A percentile compares a stretch with the other conserved stretches of the same genome.
Conservation (phyloP, 495 filamentous ascomycete species). For the Penicillium arizonense region DNA sequence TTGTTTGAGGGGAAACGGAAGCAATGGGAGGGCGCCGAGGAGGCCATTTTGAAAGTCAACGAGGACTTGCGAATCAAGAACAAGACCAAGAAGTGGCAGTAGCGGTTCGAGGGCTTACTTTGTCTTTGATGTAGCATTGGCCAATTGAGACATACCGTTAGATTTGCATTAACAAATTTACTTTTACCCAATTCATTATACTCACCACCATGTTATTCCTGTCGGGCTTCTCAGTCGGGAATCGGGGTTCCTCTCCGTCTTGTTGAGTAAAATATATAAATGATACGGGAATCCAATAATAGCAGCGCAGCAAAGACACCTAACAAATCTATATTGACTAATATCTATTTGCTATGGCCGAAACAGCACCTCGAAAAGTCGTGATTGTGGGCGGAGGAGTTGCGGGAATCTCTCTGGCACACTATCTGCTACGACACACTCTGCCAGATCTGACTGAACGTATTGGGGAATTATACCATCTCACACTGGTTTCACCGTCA, state of each 20-base stretch:
- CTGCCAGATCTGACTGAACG: background rate
- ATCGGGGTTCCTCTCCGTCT: too few species aligned
- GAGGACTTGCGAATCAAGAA: background rate
- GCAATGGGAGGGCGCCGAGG: slow-evolving; percentile 8
- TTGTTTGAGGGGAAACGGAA: slow-evolving; percentile 27
- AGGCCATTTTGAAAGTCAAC: background rate
- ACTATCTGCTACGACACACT: background rate
- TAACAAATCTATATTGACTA: too few species aligned
- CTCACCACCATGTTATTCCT: too few species aligned
- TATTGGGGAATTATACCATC: background rate
- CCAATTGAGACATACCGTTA: background rate
- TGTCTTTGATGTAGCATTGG: background rate
- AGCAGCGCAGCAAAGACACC: too few species aligned
- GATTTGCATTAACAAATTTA: background rate
- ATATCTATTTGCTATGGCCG: background rate
- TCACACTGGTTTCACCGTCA: background rate
- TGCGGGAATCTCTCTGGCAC: background rate
- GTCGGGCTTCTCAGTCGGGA: too few species aligned
- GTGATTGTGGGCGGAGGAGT: background rate
- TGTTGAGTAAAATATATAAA: too few species aligned
- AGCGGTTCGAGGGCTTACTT: background rate
- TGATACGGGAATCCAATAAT: too few species aligned
- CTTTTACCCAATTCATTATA: too few species aligned
- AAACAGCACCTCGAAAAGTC: background rate
- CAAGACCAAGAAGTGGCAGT: background rate